Percentiles rank a stretch among this genome's conserved stretches.
Evolutionary conservation across 345 rosid species (phyloP).

Genomic region (Turnera subulata): DNA sequence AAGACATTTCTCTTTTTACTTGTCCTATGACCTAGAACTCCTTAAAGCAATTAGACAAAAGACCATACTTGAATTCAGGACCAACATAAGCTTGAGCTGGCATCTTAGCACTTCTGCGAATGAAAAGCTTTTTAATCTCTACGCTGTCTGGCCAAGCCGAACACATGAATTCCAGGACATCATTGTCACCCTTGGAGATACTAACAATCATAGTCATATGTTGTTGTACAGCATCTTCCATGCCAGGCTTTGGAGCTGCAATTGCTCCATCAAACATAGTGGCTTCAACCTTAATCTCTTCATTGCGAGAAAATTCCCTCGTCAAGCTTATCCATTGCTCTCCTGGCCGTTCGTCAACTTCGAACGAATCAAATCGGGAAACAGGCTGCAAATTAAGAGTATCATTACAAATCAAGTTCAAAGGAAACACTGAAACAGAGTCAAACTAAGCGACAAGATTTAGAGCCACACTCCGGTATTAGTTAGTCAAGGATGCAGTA

Average conservation of each 20-base stretch:
- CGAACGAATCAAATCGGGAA: constrained; percentile 46
- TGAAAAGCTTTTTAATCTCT: constrained; percentile 52
- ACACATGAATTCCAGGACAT: constrained; percentile 64
- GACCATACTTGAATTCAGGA: constrained; percentile 70
- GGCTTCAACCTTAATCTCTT: constrained; percentile 75
- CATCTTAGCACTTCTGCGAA: constrained; percentile 31
- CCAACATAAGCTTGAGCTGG: constrained; percentile 43
- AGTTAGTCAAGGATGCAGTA: too few species aligned
- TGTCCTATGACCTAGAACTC: too few species aligned
- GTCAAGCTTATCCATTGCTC: constrained; percentile 78
- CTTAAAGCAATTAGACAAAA: constrained; percentile 5
- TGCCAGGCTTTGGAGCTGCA: constrained; percentile 33
- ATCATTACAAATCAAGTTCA: not conserved
- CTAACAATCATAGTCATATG: constrained; percentile 68
- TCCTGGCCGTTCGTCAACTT: constrained; percentile 60
- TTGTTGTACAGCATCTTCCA: constrained; percentile 42
- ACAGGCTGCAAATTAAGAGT: constrained; percentile 37
- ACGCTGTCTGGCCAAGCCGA: constrained; percentile 80
- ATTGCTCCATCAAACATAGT: constrained; percentile 77
- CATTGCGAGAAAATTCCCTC: constrained; percentile 54
- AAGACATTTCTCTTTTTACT: too few species aligned
- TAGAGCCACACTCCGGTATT: too few species aligned
- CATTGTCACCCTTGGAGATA: constrained; percentile 52
- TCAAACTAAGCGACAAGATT: too few species aligned
- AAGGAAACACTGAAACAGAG: not conserved